Evolutionary conservation across 1,139 yeast genomes (phyloP).

Genomic region (Zygoascus sp.): DNA sequence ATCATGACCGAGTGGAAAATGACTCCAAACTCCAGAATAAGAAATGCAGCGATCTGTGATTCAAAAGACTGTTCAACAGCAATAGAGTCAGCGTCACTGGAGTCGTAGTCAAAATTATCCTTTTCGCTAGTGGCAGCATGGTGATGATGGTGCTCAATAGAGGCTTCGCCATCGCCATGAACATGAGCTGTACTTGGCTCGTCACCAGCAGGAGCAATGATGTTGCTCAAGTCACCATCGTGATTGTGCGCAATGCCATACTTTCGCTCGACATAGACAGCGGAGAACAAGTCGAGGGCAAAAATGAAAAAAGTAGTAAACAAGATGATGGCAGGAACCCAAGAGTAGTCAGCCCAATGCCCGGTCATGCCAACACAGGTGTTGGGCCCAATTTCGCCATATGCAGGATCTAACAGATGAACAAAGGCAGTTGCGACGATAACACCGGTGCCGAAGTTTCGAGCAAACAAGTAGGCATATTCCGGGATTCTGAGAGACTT

Average conservation of each 20-base stretch:
- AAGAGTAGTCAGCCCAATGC: slow-evolving; percentile 33
- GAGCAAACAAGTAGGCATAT: slow-evolving; percentile 62
- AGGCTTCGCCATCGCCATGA: slow-evolving; percentile 26
- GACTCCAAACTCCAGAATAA: slow-evolving; percentile 72
- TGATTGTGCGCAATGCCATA: slow-evolving; percentile 22
- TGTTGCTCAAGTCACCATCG: slow-evolving; percentile 45
- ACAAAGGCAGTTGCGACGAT: slow-evolving; percentile 85
- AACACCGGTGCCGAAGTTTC: slow-evolving; percentile 80
- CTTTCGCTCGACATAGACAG: slow-evolving; percentile 25
- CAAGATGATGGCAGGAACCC: slow-evolving; percentile 37
- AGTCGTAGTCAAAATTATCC: slow-evolving; percentile 58
- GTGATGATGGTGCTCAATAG: slow-evolving; percentile 5
- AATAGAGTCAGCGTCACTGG: slow-evolving; percentile 30
- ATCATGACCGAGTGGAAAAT: slow-evolving; percentile 76
- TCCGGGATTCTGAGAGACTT: slow-evolving; percentile 43
- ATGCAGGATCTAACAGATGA: slow-evolving; percentile 77
- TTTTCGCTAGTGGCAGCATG: background rate
- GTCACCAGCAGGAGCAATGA: slow-evolving; percentile 14
- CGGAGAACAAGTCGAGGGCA: slow-evolving; percentile 30
- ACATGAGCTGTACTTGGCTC: slow-evolving; percentile 41
- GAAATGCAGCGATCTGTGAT: slow-evolving; percentile 44
- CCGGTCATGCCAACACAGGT: slow-evolving; percentile 51
- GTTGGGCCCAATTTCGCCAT: slow-evolving; percentile 46
- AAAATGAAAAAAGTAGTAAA: slow-evolving; percentile 38
- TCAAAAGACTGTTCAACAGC: slow-evolving; percentile 51